Percentiles rank a stretch among this genome's conserved stretches.
phyloP scores from a whole-genome alignment of 1,284 basidiomycete genomes.

The Naganishia liquefaciens region DNA sequence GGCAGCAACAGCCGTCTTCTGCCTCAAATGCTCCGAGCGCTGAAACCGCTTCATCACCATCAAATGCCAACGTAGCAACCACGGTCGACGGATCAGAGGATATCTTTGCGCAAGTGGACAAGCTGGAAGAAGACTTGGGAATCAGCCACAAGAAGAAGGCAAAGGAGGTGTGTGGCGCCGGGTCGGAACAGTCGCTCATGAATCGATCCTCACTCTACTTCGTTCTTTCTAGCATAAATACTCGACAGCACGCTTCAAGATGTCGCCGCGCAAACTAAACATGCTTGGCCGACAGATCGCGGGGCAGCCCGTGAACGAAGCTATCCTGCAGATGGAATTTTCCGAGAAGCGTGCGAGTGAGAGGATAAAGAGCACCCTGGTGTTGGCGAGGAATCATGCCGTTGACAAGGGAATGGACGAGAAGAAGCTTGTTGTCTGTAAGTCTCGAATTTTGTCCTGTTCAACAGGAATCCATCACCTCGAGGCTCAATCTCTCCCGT shows the following conservation, averaged over 20 bases:
- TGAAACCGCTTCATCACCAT: background rate
- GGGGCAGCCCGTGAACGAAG: constrained; percentile 85
- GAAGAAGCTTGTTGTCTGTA: constrained; percentile 77
- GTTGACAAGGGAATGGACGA: constrained; percentile 74
- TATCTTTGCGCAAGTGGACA: constrained; percentile 25
- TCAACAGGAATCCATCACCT: background rate
- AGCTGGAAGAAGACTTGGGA: constrained; percentile 26
- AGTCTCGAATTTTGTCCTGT: constrained; percentile 47
- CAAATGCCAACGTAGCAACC: background rate
- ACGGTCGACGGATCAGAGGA: background rate
- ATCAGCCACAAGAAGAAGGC: constrained; percentile 11
- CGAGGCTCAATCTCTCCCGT: constrained; percentile 1
- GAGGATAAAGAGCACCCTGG: constrained; percentile 84
- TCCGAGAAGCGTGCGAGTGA: constrained; percentile 78
- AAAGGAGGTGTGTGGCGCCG: constrained; percentile 13
- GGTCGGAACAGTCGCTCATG: background rate
- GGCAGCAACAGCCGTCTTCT: background rate
- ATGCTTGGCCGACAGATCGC: constrained; percentile 82
- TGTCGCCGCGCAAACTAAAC: constrained; percentile 89
- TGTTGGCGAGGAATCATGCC: constrained; percentile 84
- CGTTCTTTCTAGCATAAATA: constrained; percentile 41
- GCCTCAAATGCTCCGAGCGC: background rate
- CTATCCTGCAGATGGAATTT: constrained; percentile 95
- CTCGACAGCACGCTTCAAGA: constrained; percentile 81
- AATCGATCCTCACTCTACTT: too few relatives aligned